Percentiles rank a stretch among this genome's conserved stretches.
phyloP scores from a whole-genome alignment of 1,284 basidiomycete genomes.

The Ceratobasidium sp. region DNA sequence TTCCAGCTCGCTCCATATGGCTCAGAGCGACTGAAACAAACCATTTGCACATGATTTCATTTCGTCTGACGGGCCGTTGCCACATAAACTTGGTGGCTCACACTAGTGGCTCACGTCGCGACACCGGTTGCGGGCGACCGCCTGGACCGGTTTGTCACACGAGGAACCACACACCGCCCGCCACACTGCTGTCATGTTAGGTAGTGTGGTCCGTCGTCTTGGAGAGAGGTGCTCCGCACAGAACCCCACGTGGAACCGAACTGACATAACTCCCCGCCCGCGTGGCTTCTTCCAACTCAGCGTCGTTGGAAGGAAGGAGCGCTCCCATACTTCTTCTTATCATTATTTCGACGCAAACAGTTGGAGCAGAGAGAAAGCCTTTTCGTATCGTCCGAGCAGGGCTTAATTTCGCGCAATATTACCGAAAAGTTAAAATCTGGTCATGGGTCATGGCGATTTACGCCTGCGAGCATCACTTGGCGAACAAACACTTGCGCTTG shows the following conservation, averaged over 20 bases:
- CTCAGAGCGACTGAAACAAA: constrained; percentile 9
- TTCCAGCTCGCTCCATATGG: neutral
- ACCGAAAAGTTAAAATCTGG: neutral
- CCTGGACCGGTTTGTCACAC: constrained; percentile 6
- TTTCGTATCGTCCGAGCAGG: neutral
- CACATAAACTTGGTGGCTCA: constrained; percentile 6
- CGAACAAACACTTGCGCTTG: constrained; percentile 4
- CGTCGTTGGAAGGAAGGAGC: constrained; percentile 1
- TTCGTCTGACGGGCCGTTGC: constrained; percentile 13
- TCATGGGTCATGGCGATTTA: constrained; percentile 8
- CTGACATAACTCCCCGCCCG: neutral
- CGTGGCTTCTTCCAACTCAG: neutral
- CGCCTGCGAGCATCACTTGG: constrained; percentile 14
- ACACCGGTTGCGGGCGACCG: neutral
- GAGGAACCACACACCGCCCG: neutral
- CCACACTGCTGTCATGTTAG: constrained; percentile 1
- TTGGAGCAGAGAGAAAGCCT: neutral
- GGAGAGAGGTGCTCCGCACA: neutral
- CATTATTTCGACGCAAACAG: neutral
- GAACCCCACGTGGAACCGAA: neutral
- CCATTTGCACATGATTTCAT: constrained; percentile 22
- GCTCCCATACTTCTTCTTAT: neutral
- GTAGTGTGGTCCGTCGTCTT: neutral
- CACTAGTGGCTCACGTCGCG: neutral
- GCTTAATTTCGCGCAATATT: constrained; percentile 8